Evolutionary conservation across 805 yeast species (phyloP).

Genomic region (Candida corydali): DNA sequence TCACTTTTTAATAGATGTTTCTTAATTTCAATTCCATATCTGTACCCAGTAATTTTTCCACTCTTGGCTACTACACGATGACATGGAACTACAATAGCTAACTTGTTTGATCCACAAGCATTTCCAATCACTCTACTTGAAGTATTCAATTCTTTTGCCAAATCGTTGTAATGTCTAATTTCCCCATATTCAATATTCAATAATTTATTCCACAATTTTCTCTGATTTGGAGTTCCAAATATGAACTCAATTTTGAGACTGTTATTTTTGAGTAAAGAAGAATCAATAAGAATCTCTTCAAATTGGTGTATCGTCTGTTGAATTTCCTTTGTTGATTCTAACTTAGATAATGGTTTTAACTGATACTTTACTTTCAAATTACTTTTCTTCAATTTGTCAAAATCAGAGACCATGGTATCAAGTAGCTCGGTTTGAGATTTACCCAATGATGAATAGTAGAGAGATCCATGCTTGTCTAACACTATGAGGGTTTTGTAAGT

Average conservation of each 20-base stretch:
- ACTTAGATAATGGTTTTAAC: slow-evolving; percentile 9
- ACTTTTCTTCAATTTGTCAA: slow-evolving; percentile 6
- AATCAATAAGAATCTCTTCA: neutral
- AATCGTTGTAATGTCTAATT: slow-evolving; percentile 25
- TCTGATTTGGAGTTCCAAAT: slow-evolving; percentile 38
- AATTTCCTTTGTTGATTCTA: neutral
- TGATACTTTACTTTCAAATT: slow-evolving; percentile 5
- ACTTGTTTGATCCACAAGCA: slow-evolving; percentile 36
- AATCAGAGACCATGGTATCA: slow-evolving; percentile 12
- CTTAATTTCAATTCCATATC: slow-evolving; percentile 35
- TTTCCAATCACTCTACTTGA: slow-evolving; percentile 38
- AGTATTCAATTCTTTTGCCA: slow-evolving; percentile 27
- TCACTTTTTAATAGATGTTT: slow-evolving; percentile 18
- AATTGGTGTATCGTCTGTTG: slow-evolving; percentile 10
- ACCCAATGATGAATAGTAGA: slow-evolving; percentile 21
- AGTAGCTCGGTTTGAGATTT: slow-evolving; percentile 5
- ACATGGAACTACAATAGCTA: slow-evolving; percentile 41
- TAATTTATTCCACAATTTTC: slow-evolving; percentile 34
- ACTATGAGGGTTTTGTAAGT: slow-evolving; percentile 13
- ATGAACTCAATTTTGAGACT: slow-evolving; percentile 12
- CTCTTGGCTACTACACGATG: slow-evolving; percentile 34
- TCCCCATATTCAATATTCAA: slow-evolving; percentile 22
- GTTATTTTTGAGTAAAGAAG: neutral
- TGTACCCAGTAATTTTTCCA: slow-evolving; percentile 33
- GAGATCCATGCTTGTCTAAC: slow-evolving; percentile 12